Evolutionary conservation across 495 filamentous ascomycete genomes (phyloP), one percentile per base, ranked within the genome.

Genomic region (Lindgomyces ingoldianus): DNA sequence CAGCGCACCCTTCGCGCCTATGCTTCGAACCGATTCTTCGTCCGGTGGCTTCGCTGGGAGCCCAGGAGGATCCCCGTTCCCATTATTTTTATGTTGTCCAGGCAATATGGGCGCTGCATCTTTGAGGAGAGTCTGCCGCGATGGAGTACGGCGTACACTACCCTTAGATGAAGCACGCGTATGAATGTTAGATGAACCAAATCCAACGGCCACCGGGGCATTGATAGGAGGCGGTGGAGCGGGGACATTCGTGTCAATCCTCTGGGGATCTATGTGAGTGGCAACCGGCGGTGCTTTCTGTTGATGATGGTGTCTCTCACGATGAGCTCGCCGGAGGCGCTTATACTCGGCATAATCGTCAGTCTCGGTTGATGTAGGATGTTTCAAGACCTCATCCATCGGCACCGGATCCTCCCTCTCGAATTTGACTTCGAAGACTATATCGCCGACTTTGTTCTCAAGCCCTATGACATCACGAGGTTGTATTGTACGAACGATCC

Each of bases 261-360:
- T n/a, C n/a, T n/a, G n/a, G n/a, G n/a, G n/a, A n/a, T n/a, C n/a
- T n/a, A n/a, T n/a, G 44, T 4, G 44, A 8, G 44, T n/a, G 44
- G 4, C 4, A 22, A 18, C 44, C 44, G 44, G 30, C 3, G 53
- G 10, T 21, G 3, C 6, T 19, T 25, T 21, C 11, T 30, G 18
- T 39, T 48, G 12, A 11, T 24, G 55, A 2, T 18, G 26, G 50
- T 16, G 2, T 6, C 36, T 19, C n/a, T 65, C 60, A 11, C 57
- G 62, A 25, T 57, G 48, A 21, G 64, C 21, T 4, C 62, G 50
- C 21, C 60, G 56, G 10, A 67, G 64, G 1, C 72, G 74, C 52
- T 76, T 77, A 59, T 73, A 77, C 58, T 77, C 76, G 12, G 50
- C 61, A 56, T 77, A 78, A 55, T 78, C 75, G 27, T 78, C 76